Evolutionary conservation across 202 grass and related monocot genomes (phyloP).

Genomic region (Zizania palustris): DNA sequence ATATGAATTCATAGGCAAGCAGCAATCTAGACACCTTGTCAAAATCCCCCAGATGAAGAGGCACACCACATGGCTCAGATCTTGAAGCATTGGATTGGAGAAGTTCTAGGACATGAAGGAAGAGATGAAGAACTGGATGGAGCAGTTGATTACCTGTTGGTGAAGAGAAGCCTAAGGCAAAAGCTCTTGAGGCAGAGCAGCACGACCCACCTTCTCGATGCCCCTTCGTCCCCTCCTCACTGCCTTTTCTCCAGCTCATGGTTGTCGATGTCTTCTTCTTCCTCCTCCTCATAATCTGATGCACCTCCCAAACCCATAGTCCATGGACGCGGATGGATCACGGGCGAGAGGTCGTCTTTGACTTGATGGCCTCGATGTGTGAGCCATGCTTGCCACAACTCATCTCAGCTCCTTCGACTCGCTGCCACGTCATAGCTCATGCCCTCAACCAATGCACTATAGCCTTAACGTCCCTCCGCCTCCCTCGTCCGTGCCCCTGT

Average conservation of each 20-base stretch:
- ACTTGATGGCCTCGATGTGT: background rate
- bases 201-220: conserved; percentile 69
- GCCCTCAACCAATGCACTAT: too few species aligned
- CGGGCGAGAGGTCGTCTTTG: background rate
- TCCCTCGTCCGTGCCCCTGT: too few species aligned
- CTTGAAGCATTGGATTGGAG: conserved; percentile 26
- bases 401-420: conserved; percentile 9
- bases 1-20: background rate
- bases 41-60: conserved; percentile 20
- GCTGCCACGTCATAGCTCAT: too few species aligned
- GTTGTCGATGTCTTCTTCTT: conserved; percentile 1
- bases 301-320: background rate
- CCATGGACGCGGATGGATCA: conserved; percentile 1
- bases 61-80: conserved; percentile 4
- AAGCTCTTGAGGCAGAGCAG: conserved; percentile 95
- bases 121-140: conserved; percentile 6
- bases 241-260: conserved; percentile 80
- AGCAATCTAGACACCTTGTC: background rate
- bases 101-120: background rate
- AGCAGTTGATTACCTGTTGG: conserved; percentile 61
- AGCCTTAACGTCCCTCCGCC: too few species aligned
- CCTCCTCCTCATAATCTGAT: conserved; percentile 8
- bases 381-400: background rate
- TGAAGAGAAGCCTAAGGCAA: conserved; percentile 90
- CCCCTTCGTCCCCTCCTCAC: conserved; percentile 58